phyloP scores from a whole-genome alignment of 1,139 yeast species.

The Candida sanyaensis region DNA sequence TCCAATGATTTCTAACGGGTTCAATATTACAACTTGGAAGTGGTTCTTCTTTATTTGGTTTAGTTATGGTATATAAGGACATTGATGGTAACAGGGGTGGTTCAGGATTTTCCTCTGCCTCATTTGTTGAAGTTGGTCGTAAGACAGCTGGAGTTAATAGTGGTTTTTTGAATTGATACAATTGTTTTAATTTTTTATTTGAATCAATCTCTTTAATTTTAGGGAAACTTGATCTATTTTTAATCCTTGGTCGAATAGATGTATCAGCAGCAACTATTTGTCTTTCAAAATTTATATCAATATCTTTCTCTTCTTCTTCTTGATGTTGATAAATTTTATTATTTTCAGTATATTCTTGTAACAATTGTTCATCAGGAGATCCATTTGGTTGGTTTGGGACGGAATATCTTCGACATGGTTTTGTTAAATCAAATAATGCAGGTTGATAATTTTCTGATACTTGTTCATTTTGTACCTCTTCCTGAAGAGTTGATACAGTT shows the following conservation, averaged over 20 bases:
- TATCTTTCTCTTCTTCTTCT: constrained; percentile 8
- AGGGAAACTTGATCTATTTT: constrained; percentile 15
- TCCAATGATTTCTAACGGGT: constrained; percentile 48
- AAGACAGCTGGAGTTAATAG: constrained; percentile 45
- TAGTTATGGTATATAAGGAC: constrained; percentile 5
- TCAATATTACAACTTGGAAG: constrained; percentile 17
- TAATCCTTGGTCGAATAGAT: constrained; percentile 11
- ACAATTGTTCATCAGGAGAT: constrained; percentile 10
- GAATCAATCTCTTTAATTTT: constrained; percentile 15
- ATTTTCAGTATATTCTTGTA: constrained; percentile 21
- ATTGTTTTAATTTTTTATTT: constrained; percentile 19
- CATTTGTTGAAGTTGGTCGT: constrained; percentile 26
- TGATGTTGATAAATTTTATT: constrained; percentile 19
- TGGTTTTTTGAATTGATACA: constrained; percentile 42
- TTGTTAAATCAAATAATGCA: constrained; percentile 42
- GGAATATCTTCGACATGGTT: constrained; percentile 34
- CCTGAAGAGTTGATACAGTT: not conserved
- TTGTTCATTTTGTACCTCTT: constrained; percentile 2
- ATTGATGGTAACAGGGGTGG: not conserved
- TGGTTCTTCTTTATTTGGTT: not conserved
- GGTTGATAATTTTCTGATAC: constrained; percentile 29
- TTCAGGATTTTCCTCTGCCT: constrained; percentile 2
- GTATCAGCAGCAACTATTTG: not conserved
- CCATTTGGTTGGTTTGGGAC: constrained; percentile 16
- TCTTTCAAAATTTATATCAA: not conserved